These are phyloP conservation scores for Penicillium manginii DNA, from an alignment of 495 filamentous ascomycete genomes.

Conservation along the genomic window DNA sequence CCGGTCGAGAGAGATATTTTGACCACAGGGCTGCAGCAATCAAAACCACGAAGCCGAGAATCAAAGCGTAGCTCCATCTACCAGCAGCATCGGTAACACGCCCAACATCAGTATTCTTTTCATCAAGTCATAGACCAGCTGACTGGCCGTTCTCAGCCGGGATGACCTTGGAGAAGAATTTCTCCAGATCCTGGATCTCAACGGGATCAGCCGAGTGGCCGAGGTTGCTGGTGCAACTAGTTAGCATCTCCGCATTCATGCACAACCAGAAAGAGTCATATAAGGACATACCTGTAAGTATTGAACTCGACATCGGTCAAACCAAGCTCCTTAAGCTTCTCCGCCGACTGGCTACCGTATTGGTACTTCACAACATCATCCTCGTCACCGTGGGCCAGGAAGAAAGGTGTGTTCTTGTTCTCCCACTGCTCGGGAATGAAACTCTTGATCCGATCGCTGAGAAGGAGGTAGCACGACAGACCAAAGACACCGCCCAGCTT, in stretches of 20 bases:
- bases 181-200: conserved; percentile 85
- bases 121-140: conserved; percentile 54
- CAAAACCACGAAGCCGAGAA: conserved; percentile 51
- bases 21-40: conserved; percentile 51
- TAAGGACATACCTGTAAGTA: conserved; percentile 68
- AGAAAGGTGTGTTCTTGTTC: conserved; percentile 82
- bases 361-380: conserved; percentile 71
- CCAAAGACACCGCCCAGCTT: conserved; percentile 88
- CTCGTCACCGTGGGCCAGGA: conserved; percentile 80
- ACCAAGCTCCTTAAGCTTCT: conserved; percentile 65
- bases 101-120: conserved; percentile 1
- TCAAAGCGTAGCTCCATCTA: conserved; percentile 25
- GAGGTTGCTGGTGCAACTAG: conserved; percentile 54
- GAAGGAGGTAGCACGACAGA: conserved; percentile 78
- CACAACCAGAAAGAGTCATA: background rate
- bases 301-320: conserved; percentile 72
- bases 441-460: conserved; percentile 71
- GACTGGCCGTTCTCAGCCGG: conserved; percentile 61
- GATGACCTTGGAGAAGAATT: conserved; percentile 67
- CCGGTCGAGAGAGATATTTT: conserved; percentile 10
- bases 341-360: conserved; percentile 68
- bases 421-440: conserved; percentile 64
- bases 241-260: conserved; percentile 19
- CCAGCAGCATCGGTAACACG: background rate
- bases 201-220: conserved; percentile 74